A percentile compares a stretch with the other conserved stretches of the same genome.
Conservation (phyloP, 306 rosid species). For the Quercus variabilis region DNA sequence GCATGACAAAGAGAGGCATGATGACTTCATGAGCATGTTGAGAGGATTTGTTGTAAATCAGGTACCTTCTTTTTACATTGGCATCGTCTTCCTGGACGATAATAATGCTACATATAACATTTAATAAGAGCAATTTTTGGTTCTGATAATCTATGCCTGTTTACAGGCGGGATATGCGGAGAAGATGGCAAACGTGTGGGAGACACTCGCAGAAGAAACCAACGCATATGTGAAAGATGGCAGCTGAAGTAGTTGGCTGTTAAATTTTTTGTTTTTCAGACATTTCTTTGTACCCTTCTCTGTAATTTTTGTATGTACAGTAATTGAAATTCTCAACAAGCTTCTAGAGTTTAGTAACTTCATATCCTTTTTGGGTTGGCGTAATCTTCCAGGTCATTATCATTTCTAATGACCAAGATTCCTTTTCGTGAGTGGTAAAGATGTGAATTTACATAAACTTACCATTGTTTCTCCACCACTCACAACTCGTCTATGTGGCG, state of each 20-base stretch:
- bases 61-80: slow-evolving; percentile 11
- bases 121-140: neutral
- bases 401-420: neutral
- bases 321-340: slow-evolving; percentile 2
- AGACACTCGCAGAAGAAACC: slow-evolving; percentile 80
- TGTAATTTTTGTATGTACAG: neutral
- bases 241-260: slow-evolving; percentile 48
- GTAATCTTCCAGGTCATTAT: neutral
- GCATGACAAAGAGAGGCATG: slow-evolving; percentile 46
- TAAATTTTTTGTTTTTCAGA: slow-evolving; percentile 29
- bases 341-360: neutral
- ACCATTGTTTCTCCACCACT: neutral
- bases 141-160: neutral
- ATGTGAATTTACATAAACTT: neutral
- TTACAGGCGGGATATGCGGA: slow-evolving; percentile 81
- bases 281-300: neutral
- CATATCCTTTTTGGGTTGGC: too few relatives aligned
- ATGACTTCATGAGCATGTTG: slow-evolving; percentile 52
- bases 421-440: neutral
- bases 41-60: slow-evolving; percentile 51
- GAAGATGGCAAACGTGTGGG: slow-evolving; percentile 79
- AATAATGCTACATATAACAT: neutral
- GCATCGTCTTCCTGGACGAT: neutral
- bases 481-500: too few relatives aligned
- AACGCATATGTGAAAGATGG: slow-evolving; percentile 37